A percentile compares a stretch with the other conserved stretches of the same genome.
Conservation (phyloP, 495 filamentous ascomycete genomes). For the Pyrenopolyporus hunteri region DNA sequence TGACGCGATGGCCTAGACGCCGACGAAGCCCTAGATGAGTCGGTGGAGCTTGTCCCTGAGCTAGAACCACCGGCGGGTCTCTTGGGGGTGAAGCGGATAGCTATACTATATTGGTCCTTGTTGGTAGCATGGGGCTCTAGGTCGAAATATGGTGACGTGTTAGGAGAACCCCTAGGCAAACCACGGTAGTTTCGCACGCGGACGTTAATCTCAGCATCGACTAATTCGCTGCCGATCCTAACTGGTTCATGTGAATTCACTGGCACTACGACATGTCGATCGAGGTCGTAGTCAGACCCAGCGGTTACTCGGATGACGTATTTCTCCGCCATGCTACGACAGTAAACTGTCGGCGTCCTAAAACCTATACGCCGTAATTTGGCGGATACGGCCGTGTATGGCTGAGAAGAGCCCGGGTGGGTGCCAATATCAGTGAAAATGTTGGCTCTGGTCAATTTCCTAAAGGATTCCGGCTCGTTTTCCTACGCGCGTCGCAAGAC, state of each 20-base stretch:
- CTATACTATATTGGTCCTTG: slow-evolving; percentile 81
- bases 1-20: not conserved
- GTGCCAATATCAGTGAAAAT: no score
- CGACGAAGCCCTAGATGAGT: slow-evolving; percentile 15
- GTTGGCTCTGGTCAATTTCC: no score
- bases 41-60: slow-evolving; percentile 8
- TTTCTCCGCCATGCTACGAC: slow-evolving; percentile 61
- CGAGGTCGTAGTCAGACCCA: slow-evolving; percentile 71
- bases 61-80: slow-evolving; percentile 32
- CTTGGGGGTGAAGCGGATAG: slow-evolving; percentile 75
- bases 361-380: no score
- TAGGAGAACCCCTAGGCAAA: slow-evolving; percentile 63
- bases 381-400: no score
- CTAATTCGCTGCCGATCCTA: slow-evolving; percentile 63
- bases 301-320: slow-evolving; percentile 76
- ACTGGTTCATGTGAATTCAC: slow-evolving; percentile 70
- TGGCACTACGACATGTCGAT: slow-evolving; percentile 67
- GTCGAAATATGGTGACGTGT: slow-evolving; percentile 75
- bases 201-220: slow-evolving; percentile 68
- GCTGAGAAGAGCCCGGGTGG: no score
- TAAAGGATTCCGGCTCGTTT: no score
- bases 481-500: no score
- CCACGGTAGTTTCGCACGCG: slow-evolving; percentile 67
- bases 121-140: slow-evolving; percentile 63
- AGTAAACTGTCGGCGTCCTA: no score